Percentiles rank a stretch among this genome's conserved stretches.
phyloP scores from a whole-genome alignment of 2,329 filamentous ascomycete species.

The Fonsecaea pedrosoi region DNA sequence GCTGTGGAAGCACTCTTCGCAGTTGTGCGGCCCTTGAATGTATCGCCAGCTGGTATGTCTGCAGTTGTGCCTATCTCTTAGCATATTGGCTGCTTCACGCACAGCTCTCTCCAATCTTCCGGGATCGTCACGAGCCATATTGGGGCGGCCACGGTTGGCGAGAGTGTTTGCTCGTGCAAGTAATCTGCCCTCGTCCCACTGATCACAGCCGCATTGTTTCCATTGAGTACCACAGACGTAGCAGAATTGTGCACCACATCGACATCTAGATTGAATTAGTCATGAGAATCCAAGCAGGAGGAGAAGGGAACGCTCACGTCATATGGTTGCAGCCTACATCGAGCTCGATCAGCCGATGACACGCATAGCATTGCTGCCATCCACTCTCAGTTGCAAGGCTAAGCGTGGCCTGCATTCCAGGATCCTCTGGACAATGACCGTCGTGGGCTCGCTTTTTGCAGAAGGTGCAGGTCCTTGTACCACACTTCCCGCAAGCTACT shows the following conservation, averaged over 20 bases:
- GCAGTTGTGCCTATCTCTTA: slow-evolving; percentile 36
- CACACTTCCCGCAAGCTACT: slow-evolving; percentile 55
- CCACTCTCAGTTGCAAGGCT: slow-evolving; percentile 70
- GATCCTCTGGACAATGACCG: slow-evolving; percentile 43
- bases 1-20: slow-evolving; percentile 33
- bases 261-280: slow-evolving; percentile 39
- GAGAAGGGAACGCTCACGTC: slow-evolving; percentile 39
- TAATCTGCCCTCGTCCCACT: slow-evolving; percentile 43
- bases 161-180: slow-evolving; percentile 29
- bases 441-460: slow-evolving; percentile 61
- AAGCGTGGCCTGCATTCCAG: slow-evolving; percentile 49
- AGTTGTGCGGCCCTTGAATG: slow-evolving; percentile 18
- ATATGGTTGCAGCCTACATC: slow-evolving; percentile 46
- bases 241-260: slow-evolving; percentile 45
- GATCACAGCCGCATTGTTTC: slow-evolving; percentile 42
- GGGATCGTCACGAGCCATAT: slow-evolving; percentile 14
- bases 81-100: slow-evolving; percentile 23
- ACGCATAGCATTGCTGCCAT: slow-evolving; percentile 78
- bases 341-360: slow-evolving; percentile 60
- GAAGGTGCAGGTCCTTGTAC: slow-evolving; percentile 53
- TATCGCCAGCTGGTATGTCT: slow-evolving; percentile 29
- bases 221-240: slow-evolving; percentile 43
- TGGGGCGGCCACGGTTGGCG: slow-evolving; percentile 32
- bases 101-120: slow-evolving; percentile 11
- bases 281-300: not conserved